phyloP scores from a whole-genome alignment of 2,329 filamentous ascomycete genomes.

The Aspergillus nomiae region DNA sequence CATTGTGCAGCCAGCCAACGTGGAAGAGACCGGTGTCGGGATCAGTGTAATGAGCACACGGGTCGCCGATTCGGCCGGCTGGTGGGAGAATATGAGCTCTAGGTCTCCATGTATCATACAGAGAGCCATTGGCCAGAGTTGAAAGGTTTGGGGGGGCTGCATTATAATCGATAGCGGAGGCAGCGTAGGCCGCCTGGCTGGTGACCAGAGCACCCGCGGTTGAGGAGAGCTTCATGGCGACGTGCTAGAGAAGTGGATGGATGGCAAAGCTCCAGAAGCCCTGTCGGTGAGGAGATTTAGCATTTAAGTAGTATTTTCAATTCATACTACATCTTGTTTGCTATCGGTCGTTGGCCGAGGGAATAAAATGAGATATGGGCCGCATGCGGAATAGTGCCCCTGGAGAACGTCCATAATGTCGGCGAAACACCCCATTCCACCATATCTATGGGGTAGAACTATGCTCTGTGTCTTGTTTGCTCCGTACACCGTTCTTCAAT shows the following conservation, averaged over 20 bases:
- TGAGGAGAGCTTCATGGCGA: constrained; percentile 1
- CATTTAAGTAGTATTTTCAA: not conserved
- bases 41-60: constrained; percentile 21
- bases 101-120: constrained; percentile 23
- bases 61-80: constrained; percentile 19
- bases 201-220: not conserved
- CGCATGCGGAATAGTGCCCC: not conserved
- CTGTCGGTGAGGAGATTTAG: not conserved
- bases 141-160: constrained; percentile 20
- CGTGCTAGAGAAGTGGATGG: not conserved
- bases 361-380: not conserved
- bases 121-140: constrained; percentile 14
- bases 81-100: constrained; percentile 21
- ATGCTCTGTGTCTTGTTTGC: not conserved
- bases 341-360: not conserved
- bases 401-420: constrained; percentile 2
- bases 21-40: constrained; percentile 22
- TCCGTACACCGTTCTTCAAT: not conserved
- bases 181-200: constrained; percentile 1
- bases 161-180: constrained; percentile 10
- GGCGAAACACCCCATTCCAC: not conserved
- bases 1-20: constrained; percentile 20
- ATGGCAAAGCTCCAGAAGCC: not conserved
- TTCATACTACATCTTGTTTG: no score
- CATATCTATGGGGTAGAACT: not conserved